Percentiles rank a stretch among this genome's conserved stretches.
phyloP scores from a whole-genome alignment of 345 rosid species.

The Capsella bursapastoris region DNA sequence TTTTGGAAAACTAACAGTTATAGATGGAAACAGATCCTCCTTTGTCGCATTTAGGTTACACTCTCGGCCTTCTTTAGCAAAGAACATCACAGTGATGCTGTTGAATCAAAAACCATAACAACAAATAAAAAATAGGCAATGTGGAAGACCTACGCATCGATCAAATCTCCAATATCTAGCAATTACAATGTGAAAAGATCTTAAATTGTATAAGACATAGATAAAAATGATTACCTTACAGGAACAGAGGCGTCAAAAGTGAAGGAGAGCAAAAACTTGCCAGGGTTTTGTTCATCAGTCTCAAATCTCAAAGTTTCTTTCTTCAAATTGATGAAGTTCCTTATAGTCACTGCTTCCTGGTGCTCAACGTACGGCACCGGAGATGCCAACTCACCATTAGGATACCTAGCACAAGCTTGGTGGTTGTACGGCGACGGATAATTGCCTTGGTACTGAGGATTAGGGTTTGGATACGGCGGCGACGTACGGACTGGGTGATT shows the following conservation, averaged over 20 bases:
- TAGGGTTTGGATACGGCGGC: conserved; percentile 64
- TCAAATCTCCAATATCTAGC: not conserved
- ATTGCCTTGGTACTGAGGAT: conserved; percentile 60
- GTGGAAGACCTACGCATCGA: not conserved
- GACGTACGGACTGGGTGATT: conserved; percentile 44
- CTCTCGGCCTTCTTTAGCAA: conserved; percentile 70
- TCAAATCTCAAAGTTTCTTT: conserved; percentile 69
- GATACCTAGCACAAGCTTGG: conserved; percentile 48
- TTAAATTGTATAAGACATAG: not conserved
- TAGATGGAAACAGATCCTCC: conserved; percentile 55
- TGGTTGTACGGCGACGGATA: conserved; percentile 67
- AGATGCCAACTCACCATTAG: conserved; percentile 48
- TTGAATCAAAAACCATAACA: not conserved
- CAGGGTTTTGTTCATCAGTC: conserved; percentile 66
- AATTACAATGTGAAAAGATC: not conserved
- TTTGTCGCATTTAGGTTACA: conserved; percentile 63
- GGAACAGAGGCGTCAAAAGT: conserved; percentile 76
- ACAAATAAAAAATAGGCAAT: not conserved
- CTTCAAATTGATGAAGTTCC: conserved; percentile 72
- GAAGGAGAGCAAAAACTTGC: conserved; percentile 66
- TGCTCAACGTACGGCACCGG: conserved; percentile 66
- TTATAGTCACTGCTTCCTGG: conserved; percentile 68
- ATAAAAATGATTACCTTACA: conserved; percentile 52
- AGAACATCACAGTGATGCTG: conserved; percentile 77
- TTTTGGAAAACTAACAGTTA: conserved; percentile 54